Base-by-base conservation (phyloP, 2,329 filamentous ascomycete species). In the Orbilia javanica region DNA sequence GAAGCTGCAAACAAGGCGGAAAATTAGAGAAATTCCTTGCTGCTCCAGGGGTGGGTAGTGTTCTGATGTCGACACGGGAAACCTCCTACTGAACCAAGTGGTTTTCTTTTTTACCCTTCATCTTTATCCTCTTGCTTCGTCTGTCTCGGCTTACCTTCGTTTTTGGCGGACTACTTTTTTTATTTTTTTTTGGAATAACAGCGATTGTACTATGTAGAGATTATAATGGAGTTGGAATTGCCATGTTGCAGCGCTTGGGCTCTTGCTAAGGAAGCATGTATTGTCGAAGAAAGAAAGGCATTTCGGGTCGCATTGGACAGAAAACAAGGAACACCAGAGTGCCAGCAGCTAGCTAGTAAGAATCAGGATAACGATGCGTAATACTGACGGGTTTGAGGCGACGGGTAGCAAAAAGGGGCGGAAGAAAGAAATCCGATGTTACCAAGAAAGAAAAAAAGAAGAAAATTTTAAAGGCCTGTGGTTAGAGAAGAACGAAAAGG, bases 171-270 rank as follows among this genome's bases (percentile, higher is more conserved):
- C 42, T 39, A 42, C 31, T 55, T 20, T 34, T 10, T 20, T 36
- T 36, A 34, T 20, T 34, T 10, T 20, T 36, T 36, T 36, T 15
- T 8, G n/a, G 34, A 42, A 60, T 57, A 60, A 34, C 55, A 60
- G 55, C 55, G 55, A 25, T 60, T 60, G 55, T 60, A 60, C n/a
- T 22, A 42, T 60, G 55, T 39, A 42, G 55, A 60, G 55, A 42
- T 60, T 60, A 22, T 60, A 60, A 60, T 60, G 34, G 55, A 42
- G 55, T 60, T 60, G 55, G 55, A 39, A 60, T 60, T 60, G 42
- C 34, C 55, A 60, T 18, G 34, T 60, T 10, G 4, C 55, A 60
- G 31, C 20, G 22, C 31, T 60, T 39, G 31, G 31, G 55, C 55
- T 60, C 20, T 60, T 39, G 31, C 31, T 42, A 39, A n/a, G 42